Conservation (phyloP, 2,329 filamentous ascomycete genomes). For the Chaetomiaceae sp. region DNA sequence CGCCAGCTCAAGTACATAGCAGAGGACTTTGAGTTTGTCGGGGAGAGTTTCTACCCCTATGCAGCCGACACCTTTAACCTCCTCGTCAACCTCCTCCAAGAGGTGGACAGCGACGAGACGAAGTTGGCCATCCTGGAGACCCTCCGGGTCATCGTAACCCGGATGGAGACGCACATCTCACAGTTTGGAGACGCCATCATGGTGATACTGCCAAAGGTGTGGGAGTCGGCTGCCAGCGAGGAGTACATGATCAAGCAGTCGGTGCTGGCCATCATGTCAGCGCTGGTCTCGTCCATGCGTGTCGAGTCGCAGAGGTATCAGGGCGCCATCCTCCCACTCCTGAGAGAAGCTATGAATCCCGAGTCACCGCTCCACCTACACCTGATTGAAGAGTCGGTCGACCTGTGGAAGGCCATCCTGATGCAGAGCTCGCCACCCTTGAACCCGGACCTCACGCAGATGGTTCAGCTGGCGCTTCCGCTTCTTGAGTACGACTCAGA, state of each 20-base stretch:
- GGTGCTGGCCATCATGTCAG: conserved; percentile 78
- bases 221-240: conserved; percentile 74
- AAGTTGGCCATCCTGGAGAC: conserved; percentile 89
- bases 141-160: conserved; percentile 71
- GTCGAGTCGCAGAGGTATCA: conserved; percentile 75
- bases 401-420: conserved; percentile 78
- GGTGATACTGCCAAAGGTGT: conserved; percentile 71
- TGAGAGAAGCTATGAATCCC: conserved; percentile 73
- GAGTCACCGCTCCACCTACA: conserved; percentile 73
- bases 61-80: conserved; percentile 67
- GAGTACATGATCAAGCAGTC: conserved; percentile 93
- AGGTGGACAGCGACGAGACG: conserved; percentile 78
- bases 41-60: conserved; percentile 70
- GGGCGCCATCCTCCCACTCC: conserved; percentile 72
- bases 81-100: conserved; percentile 72
- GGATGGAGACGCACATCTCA: conserved; percentile 69
- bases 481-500: conserved; percentile 64
- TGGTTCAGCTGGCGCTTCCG: conserved; percentile 60
- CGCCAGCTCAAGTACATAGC: conserved; percentile 75
- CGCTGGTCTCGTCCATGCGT: conserved; percentile 82
- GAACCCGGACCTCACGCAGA: conserved; percentile 55
- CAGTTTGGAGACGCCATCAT: conserved; percentile 77
- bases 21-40: conserved; percentile 78
- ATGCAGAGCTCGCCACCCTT: conserved; percentile 60
- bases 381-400: conserved; percentile 85